Evolutionary conservation across 306 rosid species (phyloP).

Genomic region (Phaseolus lunatus): DNA sequence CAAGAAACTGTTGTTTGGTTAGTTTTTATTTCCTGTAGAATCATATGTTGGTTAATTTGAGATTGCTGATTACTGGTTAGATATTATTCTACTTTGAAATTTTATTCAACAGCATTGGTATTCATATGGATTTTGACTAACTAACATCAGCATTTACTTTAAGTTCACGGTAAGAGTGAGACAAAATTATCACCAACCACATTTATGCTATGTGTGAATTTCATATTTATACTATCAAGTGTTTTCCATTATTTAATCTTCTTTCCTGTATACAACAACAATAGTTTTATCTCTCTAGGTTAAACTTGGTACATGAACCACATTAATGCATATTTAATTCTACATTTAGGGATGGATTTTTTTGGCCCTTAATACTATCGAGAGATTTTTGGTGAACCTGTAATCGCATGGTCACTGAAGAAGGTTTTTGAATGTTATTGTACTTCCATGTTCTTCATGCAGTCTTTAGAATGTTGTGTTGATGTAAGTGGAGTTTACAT

Average conservation of each 20-base stretch:
- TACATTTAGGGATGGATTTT: background rate
- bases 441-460: conserved; percentile 6
- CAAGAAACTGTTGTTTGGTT: conserved; percentile 88
- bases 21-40: conserved; percentile 48
- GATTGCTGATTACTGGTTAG: conserved; percentile 18
- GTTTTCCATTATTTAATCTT: conserved; percentile 7
- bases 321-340: background rate
- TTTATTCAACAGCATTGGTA: conserved; percentile 2
- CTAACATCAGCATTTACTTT: background rate
- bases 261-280: background rate
- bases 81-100: conserved; percentile 24
- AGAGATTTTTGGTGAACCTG: conserved; percentile 29
- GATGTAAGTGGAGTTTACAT: conserved; percentile 37
- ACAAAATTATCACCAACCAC: background rate
- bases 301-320: background rate
- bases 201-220: background rate
- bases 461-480: conserved; percentile 32
- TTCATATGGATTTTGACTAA: background rate
- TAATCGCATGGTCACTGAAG: conserved; percentile 5
- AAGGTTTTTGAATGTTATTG: conserved; percentile 16
- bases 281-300: background rate
- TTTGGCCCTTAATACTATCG: background rate
- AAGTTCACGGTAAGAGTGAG: background rate
- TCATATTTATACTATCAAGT: background rate
- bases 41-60: conserved; percentile 29